phyloP scores from a whole-genome alignment of 192 early-diverging fungal species.

The Umbelopsis ramanniana region DNA sequence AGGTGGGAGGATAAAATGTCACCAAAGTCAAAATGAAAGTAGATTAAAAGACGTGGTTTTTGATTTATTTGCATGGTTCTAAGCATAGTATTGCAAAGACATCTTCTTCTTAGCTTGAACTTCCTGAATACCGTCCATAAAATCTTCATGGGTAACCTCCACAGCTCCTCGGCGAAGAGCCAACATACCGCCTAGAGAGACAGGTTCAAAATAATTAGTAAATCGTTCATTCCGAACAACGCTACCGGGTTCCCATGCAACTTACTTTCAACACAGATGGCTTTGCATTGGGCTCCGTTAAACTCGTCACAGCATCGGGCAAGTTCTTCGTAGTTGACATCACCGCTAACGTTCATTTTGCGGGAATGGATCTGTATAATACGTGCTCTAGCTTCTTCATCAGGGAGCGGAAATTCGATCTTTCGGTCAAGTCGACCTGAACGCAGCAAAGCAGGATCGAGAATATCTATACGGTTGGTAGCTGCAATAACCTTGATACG shows the following conservation, averaged over 20 bases:
- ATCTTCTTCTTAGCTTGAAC: conserved; percentile 99
- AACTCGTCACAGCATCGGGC: conserved; percentile 97
- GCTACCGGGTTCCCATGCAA: background rate
- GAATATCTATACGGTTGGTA: conserved; percentile 94
- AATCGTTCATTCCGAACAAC: background rate
- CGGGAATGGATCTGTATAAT: conserved; percentile 98
- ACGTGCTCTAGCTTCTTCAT: conserved; percentile 92
- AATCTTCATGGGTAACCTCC: conserved; percentile 95
- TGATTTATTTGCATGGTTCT: conserved; percentile 25
- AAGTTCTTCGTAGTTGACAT: conserved; percentile 97
- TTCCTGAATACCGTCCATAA: conserved; percentile 97
- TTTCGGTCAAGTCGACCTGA: conserved; percentile 91
- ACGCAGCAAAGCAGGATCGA: conserved; percentile 88
- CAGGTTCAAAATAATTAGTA: background rate
- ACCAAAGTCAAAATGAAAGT: too few relatives aligned
- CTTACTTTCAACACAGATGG: conserved; percentile 81
- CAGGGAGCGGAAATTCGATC: conserved; percentile 91
- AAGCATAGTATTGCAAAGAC: conserved; percentile 89
- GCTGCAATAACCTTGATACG: conserved; percentile 99
- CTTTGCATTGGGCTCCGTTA: conserved; percentile 99
- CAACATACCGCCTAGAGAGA: conserved; percentile 75
- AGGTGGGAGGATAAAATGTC: background rate
- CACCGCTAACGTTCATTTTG: conserved; percentile 94
- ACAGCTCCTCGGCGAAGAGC: conserved; percentile 88
- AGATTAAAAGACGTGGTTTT: background rate